phyloP scores from a whole-genome alignment of 73 alveolate species.

The Breviolum minutum region DNA sequence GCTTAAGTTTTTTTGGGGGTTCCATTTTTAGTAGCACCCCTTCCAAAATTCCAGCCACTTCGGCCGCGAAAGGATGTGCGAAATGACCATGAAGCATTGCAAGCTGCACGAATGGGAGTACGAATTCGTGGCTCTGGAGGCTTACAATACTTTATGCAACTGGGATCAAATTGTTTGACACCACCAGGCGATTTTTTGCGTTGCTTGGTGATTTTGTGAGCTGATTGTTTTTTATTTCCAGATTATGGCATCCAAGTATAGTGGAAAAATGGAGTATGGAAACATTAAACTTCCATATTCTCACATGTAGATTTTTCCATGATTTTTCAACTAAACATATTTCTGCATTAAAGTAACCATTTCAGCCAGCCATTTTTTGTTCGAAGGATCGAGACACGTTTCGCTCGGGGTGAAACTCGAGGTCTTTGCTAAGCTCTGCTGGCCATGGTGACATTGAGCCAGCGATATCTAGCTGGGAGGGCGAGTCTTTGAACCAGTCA shows the following conservation, averaged over 20 bases:
- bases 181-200: not conserved
- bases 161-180: not conserved
- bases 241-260: no score
- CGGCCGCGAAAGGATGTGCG: not conserved
- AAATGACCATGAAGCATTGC: not conserved
- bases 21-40: not conserved
- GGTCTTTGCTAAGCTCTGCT: not conserved
- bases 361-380: no score
- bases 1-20: not conserved
- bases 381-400: no score
- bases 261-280: no score
- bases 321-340: no score
- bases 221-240: no score
- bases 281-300: no score
- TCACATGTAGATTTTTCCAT: no score
- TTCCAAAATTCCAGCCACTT: not conserved
- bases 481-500: no score
- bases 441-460: not conserved
- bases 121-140: conserved; percentile 29
- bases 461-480: not conserved
- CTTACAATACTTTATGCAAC: not conserved
- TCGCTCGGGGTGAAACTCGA: not conserved
- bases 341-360: no score
- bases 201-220: not conserved
- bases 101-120: conserved; percentile 27